These are phyloP conservation scores for Durusdinium trenchii DNA, from an alignment of 73 alveolate species.

Conservation along the genomic window DNA sequence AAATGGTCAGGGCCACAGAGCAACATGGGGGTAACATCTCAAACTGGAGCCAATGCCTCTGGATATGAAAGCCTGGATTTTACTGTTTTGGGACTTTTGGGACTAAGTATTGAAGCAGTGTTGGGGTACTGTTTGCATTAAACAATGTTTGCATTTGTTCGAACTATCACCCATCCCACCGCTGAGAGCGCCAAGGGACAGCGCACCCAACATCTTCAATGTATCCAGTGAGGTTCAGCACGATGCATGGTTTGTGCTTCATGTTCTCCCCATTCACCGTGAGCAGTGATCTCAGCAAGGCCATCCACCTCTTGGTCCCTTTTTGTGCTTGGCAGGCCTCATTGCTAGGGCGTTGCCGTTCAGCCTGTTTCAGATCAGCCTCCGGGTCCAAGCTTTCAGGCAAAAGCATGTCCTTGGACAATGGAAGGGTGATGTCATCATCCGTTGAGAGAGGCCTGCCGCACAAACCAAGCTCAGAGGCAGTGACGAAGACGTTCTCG, in stretches of 20 bases:
- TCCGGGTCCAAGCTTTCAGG: neutral
- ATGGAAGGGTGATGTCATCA: neutral
- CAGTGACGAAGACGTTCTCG: neutral
- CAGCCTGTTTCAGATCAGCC: neutral
- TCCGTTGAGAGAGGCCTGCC: neutral
- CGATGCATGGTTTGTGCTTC: neutral
- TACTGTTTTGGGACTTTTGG: too few relatives aligned
- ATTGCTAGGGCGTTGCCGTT: neutral
- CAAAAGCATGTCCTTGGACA: neutral
- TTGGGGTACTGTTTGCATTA: too few relatives aligned
- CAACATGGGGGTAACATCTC: too few relatives aligned
- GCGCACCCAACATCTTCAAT: constrained; percentile 6
- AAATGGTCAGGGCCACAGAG: too few relatives aligned
- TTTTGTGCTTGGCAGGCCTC: constrained; percentile 15
- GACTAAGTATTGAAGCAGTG: too few relatives aligned
- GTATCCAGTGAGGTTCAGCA: constrained; percentile 26
- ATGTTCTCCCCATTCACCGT: neutral
- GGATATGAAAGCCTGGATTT: too few relatives aligned
- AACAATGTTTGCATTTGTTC: too few relatives aligned
- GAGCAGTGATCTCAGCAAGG: neutral
- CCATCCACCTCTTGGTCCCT: neutral
- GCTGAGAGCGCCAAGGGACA: neutral
- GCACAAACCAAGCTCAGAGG: neutral
- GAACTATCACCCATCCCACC: too few relatives aligned
- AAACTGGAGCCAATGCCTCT: too few relatives aligned